These are phyloP conservation scores for Eurotiales sp. DNA, from an alignment of 2,329 filamentous ascomycete species.

Conservation along the genomic window DNA sequence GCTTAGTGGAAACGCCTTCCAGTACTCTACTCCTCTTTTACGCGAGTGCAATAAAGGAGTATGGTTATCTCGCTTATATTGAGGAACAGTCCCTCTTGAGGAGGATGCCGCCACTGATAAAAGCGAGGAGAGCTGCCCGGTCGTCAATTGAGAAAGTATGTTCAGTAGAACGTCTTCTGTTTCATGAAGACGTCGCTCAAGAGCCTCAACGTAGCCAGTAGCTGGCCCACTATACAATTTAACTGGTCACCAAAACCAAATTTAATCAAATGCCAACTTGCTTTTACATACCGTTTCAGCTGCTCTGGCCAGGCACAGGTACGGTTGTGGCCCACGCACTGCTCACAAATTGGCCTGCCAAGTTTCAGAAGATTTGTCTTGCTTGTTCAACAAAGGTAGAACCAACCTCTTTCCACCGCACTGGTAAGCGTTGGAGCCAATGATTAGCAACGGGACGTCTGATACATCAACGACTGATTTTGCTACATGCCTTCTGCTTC, in stretches of 20 bases:
- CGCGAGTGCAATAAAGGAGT: constrained; percentile 21
- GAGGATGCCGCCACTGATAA: constrained; percentile 16
- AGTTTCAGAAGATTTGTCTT: constrained; percentile 8
- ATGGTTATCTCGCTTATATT: constrained; percentile 12
- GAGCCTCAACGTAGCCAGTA: constrained; percentile 45
- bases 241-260: background rate
- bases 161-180: constrained; percentile 40
- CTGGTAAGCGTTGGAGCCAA: constrained; percentile 20
- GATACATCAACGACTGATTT: background rate
- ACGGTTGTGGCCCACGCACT: constrained; percentile 32
- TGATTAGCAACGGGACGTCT: background rate
- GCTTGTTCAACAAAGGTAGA: constrained; percentile 11
- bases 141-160: constrained; percentile 31
- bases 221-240: constrained; percentile 43
- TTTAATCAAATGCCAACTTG: background rate
- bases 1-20: constrained; percentile 35
- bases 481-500: constrained; percentile 38
- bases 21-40: constrained; percentile 35
- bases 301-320: constrained; percentile 37
- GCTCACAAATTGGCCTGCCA: constrained; percentile 32
- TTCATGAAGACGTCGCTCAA: constrained; percentile 41
- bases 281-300: constrained; percentile 30
- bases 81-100: constrained; percentile 12
- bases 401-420: constrained; percentile 39
- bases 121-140: constrained; percentile 28